These are phyloP conservation scores for Chamaenerion angustifolium DNA, from an alignment of 345 rosid genomes.

Conservation along the genomic window DNA sequence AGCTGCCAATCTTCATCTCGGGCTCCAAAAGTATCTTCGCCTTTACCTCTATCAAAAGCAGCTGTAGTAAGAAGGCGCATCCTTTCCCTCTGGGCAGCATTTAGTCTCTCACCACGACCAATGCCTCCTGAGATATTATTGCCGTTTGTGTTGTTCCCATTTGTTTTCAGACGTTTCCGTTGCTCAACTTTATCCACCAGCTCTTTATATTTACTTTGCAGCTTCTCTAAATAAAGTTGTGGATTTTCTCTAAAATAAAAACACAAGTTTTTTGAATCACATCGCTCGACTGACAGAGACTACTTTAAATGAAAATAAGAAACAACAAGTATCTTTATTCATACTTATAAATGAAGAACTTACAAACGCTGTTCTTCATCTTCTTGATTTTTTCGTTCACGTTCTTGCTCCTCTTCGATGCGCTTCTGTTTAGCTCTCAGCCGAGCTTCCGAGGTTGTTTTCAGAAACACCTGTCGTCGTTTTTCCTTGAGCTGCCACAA, in stretches of 20 bases:
- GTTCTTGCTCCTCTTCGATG: conserved; percentile 60
- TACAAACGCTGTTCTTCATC: conserved; percentile 88
- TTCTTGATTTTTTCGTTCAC: conserved; percentile 59
- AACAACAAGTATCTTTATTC: background rate
- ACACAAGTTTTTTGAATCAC: too few species aligned
- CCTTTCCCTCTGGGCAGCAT: conserved; percentile 88
- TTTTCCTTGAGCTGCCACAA: conserved; percentile 70
- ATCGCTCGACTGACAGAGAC: too few species aligned
- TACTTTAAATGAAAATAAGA: background rate
- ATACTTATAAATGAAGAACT: conserved; percentile 10
- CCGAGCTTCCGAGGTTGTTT: conserved; percentile 77
- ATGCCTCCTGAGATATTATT: conserved; percentile 22
- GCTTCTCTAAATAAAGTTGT: conserved; percentile 62
- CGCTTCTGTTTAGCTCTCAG: conserved; percentile 90
- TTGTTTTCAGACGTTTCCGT: conserved; percentile 73
- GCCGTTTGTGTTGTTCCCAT: conserved; percentile 50
- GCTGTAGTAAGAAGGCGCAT: conserved; percentile 93
- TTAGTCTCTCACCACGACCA: conserved; percentile 94
- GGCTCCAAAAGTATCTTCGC: conserved; percentile 85
- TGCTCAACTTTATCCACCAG: conserved; percentile 70
- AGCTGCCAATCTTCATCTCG: conserved; percentile 98
- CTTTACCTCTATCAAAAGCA: conserved; percentile 95
- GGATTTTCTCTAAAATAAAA: conserved; percentile 58
- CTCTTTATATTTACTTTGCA: conserved; percentile 58
- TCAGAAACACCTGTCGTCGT: conserved; percentile 67